Evolutionary conservation across 2,329 filamentous ascomycete genomes (phyloP), one percentile per base, ranked within the genome.

Genomic region (Tolypocladium album): DNA sequence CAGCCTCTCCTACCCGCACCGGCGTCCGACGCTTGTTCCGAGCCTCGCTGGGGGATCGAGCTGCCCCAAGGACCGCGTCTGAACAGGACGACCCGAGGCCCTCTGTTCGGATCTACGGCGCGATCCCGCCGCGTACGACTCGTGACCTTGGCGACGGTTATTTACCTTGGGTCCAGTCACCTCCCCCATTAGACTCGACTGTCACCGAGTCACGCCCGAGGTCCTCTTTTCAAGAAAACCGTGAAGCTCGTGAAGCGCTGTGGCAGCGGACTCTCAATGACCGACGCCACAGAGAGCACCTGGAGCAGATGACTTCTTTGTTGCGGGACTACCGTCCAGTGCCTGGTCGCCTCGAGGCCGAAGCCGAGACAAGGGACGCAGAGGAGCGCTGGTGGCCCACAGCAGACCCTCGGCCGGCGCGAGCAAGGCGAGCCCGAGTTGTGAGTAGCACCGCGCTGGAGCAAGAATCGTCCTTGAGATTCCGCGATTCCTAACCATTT

Each of bases 21-120:
- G 67, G 72, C n/a, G 78, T 79, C 45, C 73, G 76, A 56, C 76
- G 75, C 59, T 58, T 64, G 73, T 17, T 58, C 64, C 24, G 70
- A 70, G 36, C 62, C 8, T 50, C 47, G 47, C 47, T 50, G 15
- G 27, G 47, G 13, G 47, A 50, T 7, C 47, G 24, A 50, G 47
- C 15, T 3, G 24, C 47, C 15, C 24, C 31, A 31, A 31, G 24
- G 2, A 31, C 2, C 24, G 5, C 47, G 72, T 34, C 67, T 69
- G 31, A 73, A 76, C 38, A 68, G 68, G 36, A 62, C 31, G 55
- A 60, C 17, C 38, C 56, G 17, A 61, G 67, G 47, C 62, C 68
- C 58, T 64, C 70, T 22, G 59, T 67, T 22, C 68, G 71, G 34
- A 67, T 71, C 12, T 67, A 70, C 39, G 66, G 66, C 31, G 59